Percentiles rank a stretch among this genome's conserved stretches.
Evolutionary conservation across 768 basidiomycete genomes (phyloP).

Genomic region (Dendrothele bispora): DNA sequence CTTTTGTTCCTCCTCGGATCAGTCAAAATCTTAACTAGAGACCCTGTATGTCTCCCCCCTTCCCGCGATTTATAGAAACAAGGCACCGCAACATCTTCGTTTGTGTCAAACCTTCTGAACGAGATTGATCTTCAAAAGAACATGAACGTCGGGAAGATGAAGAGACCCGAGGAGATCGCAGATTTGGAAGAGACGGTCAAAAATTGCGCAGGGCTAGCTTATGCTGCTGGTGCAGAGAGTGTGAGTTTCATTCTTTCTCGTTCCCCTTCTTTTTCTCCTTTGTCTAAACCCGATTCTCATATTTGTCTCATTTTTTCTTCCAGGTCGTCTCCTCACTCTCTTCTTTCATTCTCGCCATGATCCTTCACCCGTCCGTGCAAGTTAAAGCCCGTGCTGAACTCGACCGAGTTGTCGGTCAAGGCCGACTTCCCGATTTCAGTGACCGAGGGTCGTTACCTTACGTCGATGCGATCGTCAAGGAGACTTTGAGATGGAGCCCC

Average conservation of each 20-base stretch:
- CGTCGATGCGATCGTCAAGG: constrained; percentile 17
- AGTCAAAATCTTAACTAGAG: constrained; percentile 19
- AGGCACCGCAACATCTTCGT: constrained; percentile 33
- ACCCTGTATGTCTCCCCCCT: neutral
- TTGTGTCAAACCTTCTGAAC: constrained; percentile 30
- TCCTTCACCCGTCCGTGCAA: constrained; percentile 26
- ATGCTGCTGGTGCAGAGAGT: constrained; percentile 44
- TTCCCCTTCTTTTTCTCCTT: no score
- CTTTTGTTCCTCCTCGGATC: neutral
- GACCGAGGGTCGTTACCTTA: constrained; percentile 20
- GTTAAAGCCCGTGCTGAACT: constrained; percentile 25
- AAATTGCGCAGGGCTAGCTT: constrained; percentile 37
- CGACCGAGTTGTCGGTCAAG: constrained; percentile 23
- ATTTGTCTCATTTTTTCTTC: neutral
- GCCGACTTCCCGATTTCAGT: constrained; percentile 22
- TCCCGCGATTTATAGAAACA: constrained; percentile 7
- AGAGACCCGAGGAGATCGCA: neutral
- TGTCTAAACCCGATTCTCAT: no score
- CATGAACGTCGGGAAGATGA: no score
- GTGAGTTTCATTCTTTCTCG: constrained; percentile 24
- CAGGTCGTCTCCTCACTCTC: constrained; percentile 2
- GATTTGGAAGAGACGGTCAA: constrained; percentile 30
- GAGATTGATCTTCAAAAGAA: constrained; percentile 22
- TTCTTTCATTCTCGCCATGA: constrained; percentile 26
- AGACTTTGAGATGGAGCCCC: constrained; percentile 17